Evolutionary conservation across 1,284 basidiomycete genomes (phyloP).

Genomic region (Apiotrichum sp.): DNA sequence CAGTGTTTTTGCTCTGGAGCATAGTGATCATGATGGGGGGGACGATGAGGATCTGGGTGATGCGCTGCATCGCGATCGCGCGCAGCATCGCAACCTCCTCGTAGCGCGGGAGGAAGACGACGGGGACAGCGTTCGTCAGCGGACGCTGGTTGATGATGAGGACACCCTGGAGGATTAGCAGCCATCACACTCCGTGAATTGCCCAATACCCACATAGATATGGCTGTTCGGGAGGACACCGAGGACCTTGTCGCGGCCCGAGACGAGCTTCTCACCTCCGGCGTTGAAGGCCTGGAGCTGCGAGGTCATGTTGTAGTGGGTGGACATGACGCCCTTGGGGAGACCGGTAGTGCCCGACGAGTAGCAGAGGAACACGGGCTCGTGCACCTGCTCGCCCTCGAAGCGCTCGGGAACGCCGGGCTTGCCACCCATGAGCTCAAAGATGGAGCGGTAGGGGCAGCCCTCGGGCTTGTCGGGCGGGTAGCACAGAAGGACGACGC

Average conservation of each 20-base stretch:
- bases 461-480: constrained; percentile 15
- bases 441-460: constrained; percentile 7
- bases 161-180: neutral
- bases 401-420: constrained; percentile 8
- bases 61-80: constrained; percentile 66
- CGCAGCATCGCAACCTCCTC: constrained; percentile 55
- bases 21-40: constrained; percentile 70
- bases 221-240: constrained; percentile 18
- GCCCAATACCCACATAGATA: constrained; percentile 7
- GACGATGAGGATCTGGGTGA: constrained; percentile 63
- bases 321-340: constrained; percentile 51
- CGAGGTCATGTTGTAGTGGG: constrained; percentile 59
- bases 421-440: constrained; percentile 5
- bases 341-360: constrained; percentile 56
- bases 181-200: too few relatives aligned
- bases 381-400: constrained; percentile 6
- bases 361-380: constrained; percentile 53
- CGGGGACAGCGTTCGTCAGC: constrained; percentile 55
- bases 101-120: constrained; percentile 67
- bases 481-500: constrained; percentile 32
- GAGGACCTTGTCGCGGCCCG: constrained; percentile 45
- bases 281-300: constrained; percentile 21
- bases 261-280: constrained; percentile 1
- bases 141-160: constrained; percentile 56
- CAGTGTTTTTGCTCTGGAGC: constrained; percentile 53